A percentile compares a stretch with the other conserved stretches of the same genome.
Conservation (phyloP, 441 rosid species). For the Macaranga tanarius region DNA sequence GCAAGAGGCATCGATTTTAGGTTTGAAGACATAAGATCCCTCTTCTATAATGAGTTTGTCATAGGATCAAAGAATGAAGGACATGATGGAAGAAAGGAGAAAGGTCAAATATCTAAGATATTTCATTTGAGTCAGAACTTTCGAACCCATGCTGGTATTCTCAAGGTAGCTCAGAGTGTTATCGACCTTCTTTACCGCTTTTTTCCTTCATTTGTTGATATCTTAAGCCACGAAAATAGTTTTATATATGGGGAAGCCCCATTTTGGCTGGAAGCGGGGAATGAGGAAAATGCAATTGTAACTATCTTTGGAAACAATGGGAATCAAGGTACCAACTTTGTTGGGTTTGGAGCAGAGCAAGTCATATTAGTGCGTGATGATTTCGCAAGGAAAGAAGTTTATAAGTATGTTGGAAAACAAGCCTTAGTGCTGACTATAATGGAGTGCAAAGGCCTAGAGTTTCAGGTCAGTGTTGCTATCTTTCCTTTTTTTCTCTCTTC, state of each 20-base stretch:
- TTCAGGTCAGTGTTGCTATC: conserved; percentile 47
- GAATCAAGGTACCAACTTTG: conserved; percentile 22
- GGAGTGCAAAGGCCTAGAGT: conserved; percentile 32
- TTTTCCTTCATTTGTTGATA: conserved; percentile 41
- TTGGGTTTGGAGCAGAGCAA: conserved; percentile 55
- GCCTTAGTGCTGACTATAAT: conserved; percentile 37
- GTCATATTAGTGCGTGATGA: conserved; percentile 59
- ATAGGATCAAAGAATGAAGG: conserved; percentile 23
- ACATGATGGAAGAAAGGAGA: conserved; percentile 14
- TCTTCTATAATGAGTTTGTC: conserved; percentile 45
- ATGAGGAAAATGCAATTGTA: conserved; percentile 36
- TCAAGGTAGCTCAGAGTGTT: conserved; percentile 55
- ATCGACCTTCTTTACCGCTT: conserved; percentile 48
- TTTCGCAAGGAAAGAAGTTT: conserved; percentile 36
- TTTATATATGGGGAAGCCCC: conserved; percentile 51
- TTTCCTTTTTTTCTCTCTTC: too few relatives aligned
- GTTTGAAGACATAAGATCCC: conserved; percentile 34
- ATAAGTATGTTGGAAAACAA: conserved; percentile 39
- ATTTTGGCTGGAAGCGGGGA: conserved; percentile 38
- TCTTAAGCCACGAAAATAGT: conserved; percentile 42
- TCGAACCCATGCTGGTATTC: conserved; percentile 54
- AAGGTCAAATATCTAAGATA: conserved; percentile 43
- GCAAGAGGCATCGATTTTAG: conserved; percentile 40
- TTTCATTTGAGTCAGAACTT: conserved; percentile 54
- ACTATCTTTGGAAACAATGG: conserved; percentile 40